phyloP scores from a whole-genome alignment of 805 yeast genomes.

The Saccharomyces mikatae region DNA sequence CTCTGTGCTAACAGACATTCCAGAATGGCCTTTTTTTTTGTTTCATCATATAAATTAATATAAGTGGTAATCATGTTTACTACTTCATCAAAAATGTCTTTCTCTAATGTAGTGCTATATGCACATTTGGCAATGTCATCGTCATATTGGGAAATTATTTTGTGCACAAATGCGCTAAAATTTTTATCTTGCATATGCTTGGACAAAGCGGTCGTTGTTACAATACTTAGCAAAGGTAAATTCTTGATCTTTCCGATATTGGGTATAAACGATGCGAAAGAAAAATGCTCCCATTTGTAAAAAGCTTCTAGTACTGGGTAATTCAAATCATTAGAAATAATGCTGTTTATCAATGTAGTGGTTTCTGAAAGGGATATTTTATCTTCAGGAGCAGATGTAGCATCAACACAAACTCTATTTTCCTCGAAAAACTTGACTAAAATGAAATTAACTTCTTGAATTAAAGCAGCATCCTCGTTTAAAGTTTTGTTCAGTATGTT shows the following conservation, averaged over 20 bases:
- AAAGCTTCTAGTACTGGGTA: slow-evolving; percentile 8
- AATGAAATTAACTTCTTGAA: not conserved
- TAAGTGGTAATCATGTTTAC: slow-evolving; percentile 1
- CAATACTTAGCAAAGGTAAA: not conserved
- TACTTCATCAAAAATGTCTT: not conserved
- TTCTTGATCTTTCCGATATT: slow-evolving; percentile 3
- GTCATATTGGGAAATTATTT: not conserved
- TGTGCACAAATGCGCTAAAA: not conserved
- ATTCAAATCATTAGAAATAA: slow-evolving; percentile 2
- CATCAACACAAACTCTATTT: slow-evolving; percentile 5
- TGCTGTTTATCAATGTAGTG: slow-evolving; percentile 3
- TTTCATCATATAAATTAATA: slow-evolving; percentile 6
- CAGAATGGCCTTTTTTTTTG: slow-evolving; percentile 21
- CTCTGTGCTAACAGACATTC: slow-evolving; percentile 23
- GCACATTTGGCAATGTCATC: not conserved
- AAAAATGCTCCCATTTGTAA: slow-evolving; percentile 9
- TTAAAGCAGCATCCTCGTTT: not conserved
- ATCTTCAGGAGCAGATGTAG: not conserved
- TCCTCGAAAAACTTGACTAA: slow-evolving; percentile 5
- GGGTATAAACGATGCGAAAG: slow-evolving; percentile 3
- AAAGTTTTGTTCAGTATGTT: not conserved
- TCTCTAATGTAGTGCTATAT: not conserved
- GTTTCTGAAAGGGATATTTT: not conserved
- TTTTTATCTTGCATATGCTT: not conserved
- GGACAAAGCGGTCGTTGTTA: not conserved